A percentile compares a stretch with the other conserved stretches of the same genome.
These are phyloP conservation scores for Nitzschia sp. DNA, from an alignment of 108 stramenopile species.

Conservation along the genomic window DNA sequence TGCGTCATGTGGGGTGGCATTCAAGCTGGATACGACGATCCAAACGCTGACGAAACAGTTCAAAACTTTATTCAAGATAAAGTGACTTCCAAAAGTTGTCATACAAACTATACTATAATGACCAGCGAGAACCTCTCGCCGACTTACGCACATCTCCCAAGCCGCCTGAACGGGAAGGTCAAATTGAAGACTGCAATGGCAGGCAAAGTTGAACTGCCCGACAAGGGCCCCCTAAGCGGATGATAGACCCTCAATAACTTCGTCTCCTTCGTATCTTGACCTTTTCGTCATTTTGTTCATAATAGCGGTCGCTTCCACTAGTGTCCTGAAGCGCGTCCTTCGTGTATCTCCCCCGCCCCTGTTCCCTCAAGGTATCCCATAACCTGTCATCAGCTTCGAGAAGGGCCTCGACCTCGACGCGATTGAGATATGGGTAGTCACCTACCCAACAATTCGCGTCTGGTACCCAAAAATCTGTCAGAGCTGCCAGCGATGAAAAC, in stretches of 20 bases:
- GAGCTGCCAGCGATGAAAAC: conserved; percentile 61
- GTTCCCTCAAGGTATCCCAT: conserved; percentile 32
- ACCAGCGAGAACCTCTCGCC: conserved; percentile 30
- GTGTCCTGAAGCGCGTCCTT: background rate
- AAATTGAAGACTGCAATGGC: conserved; percentile 31
- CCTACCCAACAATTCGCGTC: conserved; percentile 74
- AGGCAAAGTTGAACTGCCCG: conserved; percentile 35
- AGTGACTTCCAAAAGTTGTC: conserved; percentile 8
- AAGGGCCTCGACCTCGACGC: conserved; percentile 41
- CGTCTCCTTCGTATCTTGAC: background rate
- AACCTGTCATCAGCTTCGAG: conserved; percentile 51
- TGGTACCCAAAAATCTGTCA: conserved; percentile 74
- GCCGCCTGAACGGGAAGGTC: conserved; percentile 9
- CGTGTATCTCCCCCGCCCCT: background rate
- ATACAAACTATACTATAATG: background rate
- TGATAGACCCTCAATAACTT: background rate
- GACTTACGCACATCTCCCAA: conserved; percentile 36
- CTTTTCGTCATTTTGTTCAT: conserved; percentile 1
- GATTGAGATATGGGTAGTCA: conserved; percentile 82
- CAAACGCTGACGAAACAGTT: conserved; percentile 30
- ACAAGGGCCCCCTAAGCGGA: conserved; percentile 20
- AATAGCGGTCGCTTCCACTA: background rate
- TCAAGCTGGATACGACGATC: conserved; percentile 55
- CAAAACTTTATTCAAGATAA: conserved; percentile 24
- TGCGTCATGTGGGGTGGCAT: conserved; percentile 63